phyloP scores from a whole-genome alignment of 768 basidiomycete genomes.

The Leccinum fibrillosum region DNA sequence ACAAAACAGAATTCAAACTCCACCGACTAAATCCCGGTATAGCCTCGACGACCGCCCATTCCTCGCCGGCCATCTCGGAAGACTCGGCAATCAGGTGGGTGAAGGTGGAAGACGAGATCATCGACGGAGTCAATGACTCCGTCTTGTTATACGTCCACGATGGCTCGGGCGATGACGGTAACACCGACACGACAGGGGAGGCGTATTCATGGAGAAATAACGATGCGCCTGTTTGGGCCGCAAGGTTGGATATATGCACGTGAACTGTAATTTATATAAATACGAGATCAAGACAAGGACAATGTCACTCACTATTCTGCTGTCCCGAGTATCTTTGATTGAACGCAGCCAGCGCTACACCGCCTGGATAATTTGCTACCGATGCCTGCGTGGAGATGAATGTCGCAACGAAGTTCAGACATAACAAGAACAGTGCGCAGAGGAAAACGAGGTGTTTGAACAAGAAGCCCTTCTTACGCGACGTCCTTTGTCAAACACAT shows the following conservation, averaged over 20 bases:
- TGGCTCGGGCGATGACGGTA: conserved; percentile 2
- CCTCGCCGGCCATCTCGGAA: conserved; percentile 18
- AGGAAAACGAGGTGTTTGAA: conserved; percentile 47
- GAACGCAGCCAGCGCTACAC: conserved; percentile 61
- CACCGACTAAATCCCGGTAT: conserved; percentile 47
- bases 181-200: conserved; percentile 39
- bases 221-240: conserved; percentile 87
- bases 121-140: conserved; percentile 51
- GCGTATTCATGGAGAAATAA: conserved; percentile 76
- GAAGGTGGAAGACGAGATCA: conserved; percentile 41
- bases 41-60: conserved; percentile 44
- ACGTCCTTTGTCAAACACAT: conserved; percentile 35
- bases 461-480: conserved; percentile 45
- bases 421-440: conserved; percentile 44
- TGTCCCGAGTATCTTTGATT: conserved; percentile 47
- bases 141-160: conserved; percentile 82
- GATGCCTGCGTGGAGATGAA: conserved; percentile 56
- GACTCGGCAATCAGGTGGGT: conserved; percentile 66
- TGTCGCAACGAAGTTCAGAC: conserved; percentile 53
- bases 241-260: conserved; percentile 81
- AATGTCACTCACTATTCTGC: conserved; percentile 26
- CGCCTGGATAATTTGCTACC: conserved; percentile 85
- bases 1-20: conserved; percentile 21
- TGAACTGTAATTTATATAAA: conserved; percentile 38
- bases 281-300: background rate